A percentile compares a stretch with the other conserved stretches of the same genome.
phyloP scores from a whole-genome alignment of 208 protist species.

The Leptomonas seymouri region DNA sequence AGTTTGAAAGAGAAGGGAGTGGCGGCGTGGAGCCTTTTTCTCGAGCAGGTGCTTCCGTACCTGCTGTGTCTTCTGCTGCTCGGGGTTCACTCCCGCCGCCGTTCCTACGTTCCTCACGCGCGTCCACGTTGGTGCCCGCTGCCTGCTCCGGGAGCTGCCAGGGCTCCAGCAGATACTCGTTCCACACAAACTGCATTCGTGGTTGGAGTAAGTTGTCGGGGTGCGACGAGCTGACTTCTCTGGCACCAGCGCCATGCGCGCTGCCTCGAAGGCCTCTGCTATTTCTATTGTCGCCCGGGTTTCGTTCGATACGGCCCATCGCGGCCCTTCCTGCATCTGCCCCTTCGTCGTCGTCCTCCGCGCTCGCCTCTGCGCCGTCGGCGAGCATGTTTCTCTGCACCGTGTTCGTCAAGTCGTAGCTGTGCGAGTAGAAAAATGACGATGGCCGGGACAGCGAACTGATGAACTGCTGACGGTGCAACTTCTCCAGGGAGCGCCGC shows the following conservation, averaged over 20 bases:
- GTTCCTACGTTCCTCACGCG: neutral
- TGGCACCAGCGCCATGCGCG: too few relatives aligned
- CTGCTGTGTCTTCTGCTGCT: neutral
- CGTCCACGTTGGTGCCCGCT: neutral
- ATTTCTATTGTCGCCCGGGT: too few relatives aligned
- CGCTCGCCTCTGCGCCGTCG: constrained; percentile 1
- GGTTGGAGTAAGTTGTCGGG: neutral
- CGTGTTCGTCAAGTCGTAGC: constrained; percentile 95
- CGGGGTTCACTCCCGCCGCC: neutral
- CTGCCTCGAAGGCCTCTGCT: too few relatives aligned
- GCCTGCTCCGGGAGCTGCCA: constrained; percentile 11
- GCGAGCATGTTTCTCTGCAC: constrained; percentile 94
- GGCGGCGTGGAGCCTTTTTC: neutral
- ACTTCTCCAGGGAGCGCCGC: constrained; percentile 40
- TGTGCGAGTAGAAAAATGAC: constrained; percentile 96
- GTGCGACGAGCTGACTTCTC: neutral
- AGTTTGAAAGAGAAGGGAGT: neutral
- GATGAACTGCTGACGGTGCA: constrained; percentile 81
- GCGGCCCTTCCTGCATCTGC: neutral
- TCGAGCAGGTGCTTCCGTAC: neutral
- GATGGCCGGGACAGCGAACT: constrained; percentile 52
- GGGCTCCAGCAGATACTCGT: constrained; percentile 82
- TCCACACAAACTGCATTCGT: constrained; percentile 85
- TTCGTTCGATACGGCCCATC: too few relatives aligned
- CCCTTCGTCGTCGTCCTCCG: neutral